Percentiles rank a stretch among this genome's conserved stretches.
Conservation (phyloP, 2,329 filamentous ascomycete species). For the Whalleya microplaca region DNA sequence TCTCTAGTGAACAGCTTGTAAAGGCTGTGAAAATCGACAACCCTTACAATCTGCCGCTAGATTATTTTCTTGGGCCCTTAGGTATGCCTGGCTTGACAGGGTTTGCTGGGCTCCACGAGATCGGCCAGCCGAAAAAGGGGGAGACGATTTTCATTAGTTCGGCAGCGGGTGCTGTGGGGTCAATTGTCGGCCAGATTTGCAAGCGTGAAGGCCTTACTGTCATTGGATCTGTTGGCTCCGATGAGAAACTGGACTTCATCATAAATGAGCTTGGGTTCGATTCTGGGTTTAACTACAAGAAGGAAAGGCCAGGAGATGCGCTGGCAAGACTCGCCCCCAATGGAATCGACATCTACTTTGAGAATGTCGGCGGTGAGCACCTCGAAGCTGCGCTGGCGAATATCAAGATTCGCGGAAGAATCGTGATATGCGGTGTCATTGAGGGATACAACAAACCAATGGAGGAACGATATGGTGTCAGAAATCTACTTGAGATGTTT, state of each 20-base stretch:
- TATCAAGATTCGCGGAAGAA: slow-evolving; percentile 64
- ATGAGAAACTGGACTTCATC: slow-evolving; percentile 65
- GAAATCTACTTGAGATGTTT: slow-evolving; percentile 30
- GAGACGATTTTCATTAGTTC: slow-evolving; percentile 79
- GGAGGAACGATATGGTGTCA: slow-evolving; percentile 52
- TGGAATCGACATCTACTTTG: slow-evolving; percentile 62
- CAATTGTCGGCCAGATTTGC: slow-evolving; percentile 76
- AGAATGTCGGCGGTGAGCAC: slow-evolving; percentile 70
- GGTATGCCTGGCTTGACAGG: slow-evolving; percentile 79
- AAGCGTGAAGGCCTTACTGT: slow-evolving; percentile 68
- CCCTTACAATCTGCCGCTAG: slow-evolving; percentile 62
- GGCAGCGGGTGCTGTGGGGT: slow-evolving; percentile 73
- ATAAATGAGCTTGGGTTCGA: slow-evolving; percentile 58
- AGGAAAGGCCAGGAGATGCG: slow-evolving; percentile 51
- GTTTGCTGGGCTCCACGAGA: slow-evolving; percentile 74
- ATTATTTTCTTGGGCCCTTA: slow-evolving; percentile 67
- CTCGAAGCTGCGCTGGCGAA: slow-evolving; percentile 66
- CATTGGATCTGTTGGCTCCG: slow-evolving; percentile 65
- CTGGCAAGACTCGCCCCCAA: slow-evolving; percentile 55
- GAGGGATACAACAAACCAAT: slow-evolving; percentile 66
- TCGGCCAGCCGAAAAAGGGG: slow-evolving; percentile 73
- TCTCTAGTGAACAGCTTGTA: slow-evolving; percentile 50
- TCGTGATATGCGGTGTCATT: slow-evolving; percentile 72
- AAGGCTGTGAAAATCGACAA: slow-evolving; percentile 60
- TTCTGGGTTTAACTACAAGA: slow-evolving; percentile 61